These are phyloP conservation scores for Didymella keratinophila DNA, from an alignment of 2,329 filamentous ascomycete genomes.

Conservation along the genomic window DNA sequence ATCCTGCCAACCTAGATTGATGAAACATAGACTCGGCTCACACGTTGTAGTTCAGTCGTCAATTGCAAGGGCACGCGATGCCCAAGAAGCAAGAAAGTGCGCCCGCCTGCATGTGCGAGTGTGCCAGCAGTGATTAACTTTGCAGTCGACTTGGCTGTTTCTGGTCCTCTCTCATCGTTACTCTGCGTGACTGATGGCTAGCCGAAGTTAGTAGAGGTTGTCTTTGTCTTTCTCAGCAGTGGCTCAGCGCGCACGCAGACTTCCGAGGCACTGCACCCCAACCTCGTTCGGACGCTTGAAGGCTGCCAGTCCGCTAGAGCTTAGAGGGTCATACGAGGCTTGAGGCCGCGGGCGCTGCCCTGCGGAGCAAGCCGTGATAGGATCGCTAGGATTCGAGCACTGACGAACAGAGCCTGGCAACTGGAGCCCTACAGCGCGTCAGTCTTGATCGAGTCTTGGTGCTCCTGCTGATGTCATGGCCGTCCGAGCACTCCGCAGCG, in stretches of 20 bases:
- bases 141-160: slow-evolving; percentile 10
- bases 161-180: not conserved
- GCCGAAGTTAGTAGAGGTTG: not conserved
- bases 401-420: slow-evolving; percentile 20
- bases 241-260: slow-evolving; percentile 14
- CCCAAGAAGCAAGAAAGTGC: slow-evolving; percentile 13
- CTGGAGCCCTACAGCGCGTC: slow-evolving; percentile 30
- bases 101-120: slow-evolving; percentile 8
- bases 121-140: slow-evolving; percentile 5
- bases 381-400: slow-evolving; percentile 30
- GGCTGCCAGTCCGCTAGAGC: slow-evolving; percentile 15
- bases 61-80: slow-evolving; percentile 6
- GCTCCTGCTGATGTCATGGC: slow-evolving; percentile 40
- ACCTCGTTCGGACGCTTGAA: not conserved
- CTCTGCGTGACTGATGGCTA: slow-evolving; percentile 1
- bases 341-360: slow-evolving; percentile 25
- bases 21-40: slow-evolving; percentile 14
- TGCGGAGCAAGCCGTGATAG: slow-evolving; percentile 41
- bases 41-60: slow-evolving; percentile 2
- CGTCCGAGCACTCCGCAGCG: slow-evolving; percentile 26
- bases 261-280: slow-evolving; percentile 11
- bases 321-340: slow-evolving; percentile 20
- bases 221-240: slow-evolving; percentile 10
- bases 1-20: slow-evolving; percentile 7
- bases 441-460: slow-evolving; percentile 27